Evolutionary conservation across 441 rosid genomes (phyloP).

Genomic region (Sinapis alba): DNA sequence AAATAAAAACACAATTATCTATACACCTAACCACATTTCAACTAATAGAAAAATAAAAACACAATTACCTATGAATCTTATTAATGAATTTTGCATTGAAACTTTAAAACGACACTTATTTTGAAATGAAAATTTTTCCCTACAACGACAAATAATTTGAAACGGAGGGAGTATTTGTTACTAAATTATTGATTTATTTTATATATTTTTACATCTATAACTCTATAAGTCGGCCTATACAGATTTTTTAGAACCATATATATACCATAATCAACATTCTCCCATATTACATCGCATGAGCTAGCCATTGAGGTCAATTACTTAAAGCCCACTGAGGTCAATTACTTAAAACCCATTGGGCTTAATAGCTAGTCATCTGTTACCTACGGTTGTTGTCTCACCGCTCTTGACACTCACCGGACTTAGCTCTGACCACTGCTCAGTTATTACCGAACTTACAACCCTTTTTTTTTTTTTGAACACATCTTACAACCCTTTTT

Average conservation of each 20-base stretch:
- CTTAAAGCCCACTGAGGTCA: neutral
- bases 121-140: too few species aligned
- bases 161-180: too few species aligned
- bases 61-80: too few species aligned
- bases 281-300: neutral
- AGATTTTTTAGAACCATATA: too few species aligned
- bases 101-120: too few species aligned
- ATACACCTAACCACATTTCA: too few species aligned
- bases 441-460: slow-evolving; percentile 12
- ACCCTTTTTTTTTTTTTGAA: neutral
- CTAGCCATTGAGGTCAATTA: neutral
- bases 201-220: too few species aligned
- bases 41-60: too few species aligned
- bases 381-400: slow-evolving; percentile 16
- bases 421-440: slow-evolving; percentile 19
- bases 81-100: slow-evolving; percentile 5
- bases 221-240: too few species aligned
- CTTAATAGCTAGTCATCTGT: slow-evolving; percentile 3
- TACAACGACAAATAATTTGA: too few species aligned
- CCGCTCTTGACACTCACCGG: slow-evolving; percentile 11
- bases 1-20: too few species aligned
- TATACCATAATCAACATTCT: neutral
- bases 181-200: too few species aligned
- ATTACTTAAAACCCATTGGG: slow-evolving; percentile 2
- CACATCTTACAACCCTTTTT: neutral